These are phyloP conservation scores for Amborella trichopoda DNA, from an alignment of 164 flowering plant species.

Conservation along the genomic window DNA sequence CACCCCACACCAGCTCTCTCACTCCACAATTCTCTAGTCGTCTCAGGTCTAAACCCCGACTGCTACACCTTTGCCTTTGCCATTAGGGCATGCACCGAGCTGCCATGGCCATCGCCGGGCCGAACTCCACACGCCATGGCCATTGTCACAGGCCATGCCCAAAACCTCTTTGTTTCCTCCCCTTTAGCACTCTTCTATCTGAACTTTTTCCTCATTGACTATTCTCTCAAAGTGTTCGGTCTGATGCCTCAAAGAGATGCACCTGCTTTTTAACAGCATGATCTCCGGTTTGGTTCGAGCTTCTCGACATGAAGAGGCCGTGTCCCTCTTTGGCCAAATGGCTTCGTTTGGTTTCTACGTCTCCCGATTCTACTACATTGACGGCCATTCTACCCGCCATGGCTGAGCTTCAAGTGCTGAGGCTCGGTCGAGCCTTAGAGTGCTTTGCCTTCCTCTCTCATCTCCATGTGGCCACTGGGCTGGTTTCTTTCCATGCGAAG, in stretches of 20 bases:
- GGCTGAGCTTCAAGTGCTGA: conserved; percentile 63
- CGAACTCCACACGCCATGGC: conserved; percentile 45
- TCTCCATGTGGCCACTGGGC: conserved; percentile 54
- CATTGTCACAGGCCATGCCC: conserved; percentile 44
- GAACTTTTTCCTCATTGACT: conserved; percentile 24
- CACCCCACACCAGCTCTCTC: conserved; percentile 28
- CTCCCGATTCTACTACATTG: conserved; percentile 52
- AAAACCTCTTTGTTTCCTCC: conserved; percentile 56
- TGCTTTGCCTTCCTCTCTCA: conserved; percentile 37
- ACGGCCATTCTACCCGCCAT: conserved; percentile 52
- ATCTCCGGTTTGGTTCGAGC: conserved; percentile 63
- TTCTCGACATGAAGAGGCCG: conserved; percentile 28
- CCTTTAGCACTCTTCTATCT: conserved; percentile 44
- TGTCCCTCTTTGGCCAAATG: conserved; percentile 43
- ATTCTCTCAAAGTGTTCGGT: conserved; percentile 62
- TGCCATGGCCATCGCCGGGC: conserved; percentile 21
- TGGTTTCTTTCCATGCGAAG: conserved; percentile 70
- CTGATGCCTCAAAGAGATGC: conserved; percentile 52
- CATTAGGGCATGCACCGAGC: conserved; percentile 24
- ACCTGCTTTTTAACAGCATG: conserved; percentile 70
- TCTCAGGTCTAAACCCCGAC: conserved; percentile 37
- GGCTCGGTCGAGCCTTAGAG: conserved; percentile 49
- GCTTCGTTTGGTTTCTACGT: conserved; percentile 10
- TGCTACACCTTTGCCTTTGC: conserved; percentile 55
- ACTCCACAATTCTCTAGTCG: conserved; percentile 30